Evolutionary conservation across 2,329 filamentous ascomycete species (phyloP).

Genomic region (Cladobotryum mycophilum): DNA sequence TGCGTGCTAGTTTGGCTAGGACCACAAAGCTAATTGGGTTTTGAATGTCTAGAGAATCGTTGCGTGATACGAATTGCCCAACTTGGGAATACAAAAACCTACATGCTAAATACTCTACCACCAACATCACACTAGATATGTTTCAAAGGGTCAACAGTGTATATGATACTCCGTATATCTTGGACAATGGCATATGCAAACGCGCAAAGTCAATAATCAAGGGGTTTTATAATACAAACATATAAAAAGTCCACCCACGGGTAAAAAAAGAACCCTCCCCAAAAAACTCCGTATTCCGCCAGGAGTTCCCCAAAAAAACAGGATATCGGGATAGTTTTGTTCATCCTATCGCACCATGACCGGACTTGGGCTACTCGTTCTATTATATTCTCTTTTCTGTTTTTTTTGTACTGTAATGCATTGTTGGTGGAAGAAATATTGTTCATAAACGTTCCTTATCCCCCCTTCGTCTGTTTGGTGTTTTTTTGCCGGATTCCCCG

Average conservation of each 20-base stretch:
- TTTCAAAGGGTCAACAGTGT: no score
- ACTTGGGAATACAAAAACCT: no score
- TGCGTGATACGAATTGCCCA: no score
- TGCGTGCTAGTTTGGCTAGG: no score
- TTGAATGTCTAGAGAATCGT: no score
- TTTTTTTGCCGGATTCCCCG: not conserved
- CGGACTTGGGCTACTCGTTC: not conserved
- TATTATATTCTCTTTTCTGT: not conserved
- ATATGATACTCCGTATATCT: no score
- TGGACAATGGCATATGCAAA: no score
- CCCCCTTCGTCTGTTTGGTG: not conserved
- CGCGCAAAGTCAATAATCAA: no score
- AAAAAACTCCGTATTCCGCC: conserved; percentile 20
- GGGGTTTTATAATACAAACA: conserved; percentile 9
- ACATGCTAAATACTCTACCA: no score
- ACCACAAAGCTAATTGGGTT: no score
- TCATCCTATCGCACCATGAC: not conserved
- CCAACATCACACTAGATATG: no score
- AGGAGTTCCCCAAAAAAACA: not conserved
- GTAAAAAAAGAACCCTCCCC: conserved; percentile 12
- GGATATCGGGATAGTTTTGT: not conserved
- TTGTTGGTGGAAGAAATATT: not conserved
- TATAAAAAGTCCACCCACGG: conserved; percentile 7
- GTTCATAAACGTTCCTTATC: not conserved
- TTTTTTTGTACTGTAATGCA: no score